A percentile compares a stretch with the other conserved stretches of the same genome.
These are phyloP conservation scores for Diaporthe amygdali DNA, from an alignment of 2,329 filamentous ascomycete species.

Conservation along the genomic window DNA sequence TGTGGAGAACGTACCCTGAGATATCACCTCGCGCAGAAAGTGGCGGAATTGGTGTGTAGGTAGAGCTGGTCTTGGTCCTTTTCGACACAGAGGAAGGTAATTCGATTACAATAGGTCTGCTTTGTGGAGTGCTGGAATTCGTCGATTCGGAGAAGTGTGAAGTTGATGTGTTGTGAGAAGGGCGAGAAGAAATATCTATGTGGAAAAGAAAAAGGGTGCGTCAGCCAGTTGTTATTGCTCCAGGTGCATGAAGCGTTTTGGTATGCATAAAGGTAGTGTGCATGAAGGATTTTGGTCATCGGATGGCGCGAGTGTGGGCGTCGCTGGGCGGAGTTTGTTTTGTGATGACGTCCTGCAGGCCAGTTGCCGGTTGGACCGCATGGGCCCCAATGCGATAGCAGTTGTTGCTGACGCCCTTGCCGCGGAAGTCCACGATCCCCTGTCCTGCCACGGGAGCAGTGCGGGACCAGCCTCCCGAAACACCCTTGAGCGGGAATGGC, in stretches of 20 bases:
- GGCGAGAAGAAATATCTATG: background rate
- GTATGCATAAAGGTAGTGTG: background rate
- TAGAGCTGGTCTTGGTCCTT: conserved; percentile 45
- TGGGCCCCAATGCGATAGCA: background rate
- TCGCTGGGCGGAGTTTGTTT: background rate
- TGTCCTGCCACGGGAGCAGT: conserved; percentile 6
- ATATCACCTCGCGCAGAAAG: conserved; percentile 64
- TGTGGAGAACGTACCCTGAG: conserved; percentile 53
- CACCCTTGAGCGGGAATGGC: conserved; percentile 3
- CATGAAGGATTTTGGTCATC: conserved; percentile 20
- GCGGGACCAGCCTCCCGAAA: conserved; percentile 12
- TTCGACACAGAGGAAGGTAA: conserved; percentile 43
- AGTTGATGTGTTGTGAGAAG: conserved; percentile 10
- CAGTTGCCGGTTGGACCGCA: conserved; percentile 1
- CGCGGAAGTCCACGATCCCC: conserved; percentile 12
- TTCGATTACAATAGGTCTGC: conserved; percentile 60
- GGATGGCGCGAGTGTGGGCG: conserved; percentile 6
- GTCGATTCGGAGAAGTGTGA: conserved; percentile 31
- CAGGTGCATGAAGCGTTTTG: background rate
- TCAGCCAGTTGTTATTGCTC: conserved; percentile 6
- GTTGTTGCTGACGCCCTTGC: conserved; percentile 12
- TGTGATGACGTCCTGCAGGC: conserved; percentile 14
- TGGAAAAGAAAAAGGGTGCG: background rate
- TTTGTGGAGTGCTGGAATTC: conserved; percentile 29
- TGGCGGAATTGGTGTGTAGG: conserved; percentile 51